Base-by-base conservation (phyloP, 305 asterid genomes). In the Fraxinus nigra region DNA sequence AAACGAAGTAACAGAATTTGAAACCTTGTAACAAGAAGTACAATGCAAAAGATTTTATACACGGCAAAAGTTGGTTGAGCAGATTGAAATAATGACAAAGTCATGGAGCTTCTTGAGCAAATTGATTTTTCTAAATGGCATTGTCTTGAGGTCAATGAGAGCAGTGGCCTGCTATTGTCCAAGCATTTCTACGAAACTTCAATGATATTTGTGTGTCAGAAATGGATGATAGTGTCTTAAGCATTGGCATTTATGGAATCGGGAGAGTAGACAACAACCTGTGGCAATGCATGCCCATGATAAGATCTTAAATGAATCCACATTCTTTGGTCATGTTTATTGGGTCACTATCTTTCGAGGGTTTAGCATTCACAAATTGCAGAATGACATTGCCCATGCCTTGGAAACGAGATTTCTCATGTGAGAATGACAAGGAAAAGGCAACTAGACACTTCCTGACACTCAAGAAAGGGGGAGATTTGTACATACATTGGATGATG, bases 401-500 rank as follows among this genome's bases (percentile, higher is more conserved):
- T 48, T 48, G 59, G 59, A 48, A 13, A 48, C 18, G 3, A 48
- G 59, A 48, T 2, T 48, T 48, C 59, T 11, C 59, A 48, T 0
- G n/a, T 14, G 5, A 48, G 59, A 48, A 14, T 48, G 59, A 48
- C 18, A 3, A 48, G 59, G 10, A 43, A 26, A 67, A 54, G 14
- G 65, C 46, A n/a, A 70, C 81, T 16, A 43, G 20, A 20, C 48
- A 76, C 35, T 77, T 35, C 78, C 20, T 18, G 6, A 48, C 7
- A 14, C 46, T 82, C 34, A 3, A 72, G 46, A 69, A 32, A 82
- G 5, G 67, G 20, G 30, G 18, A 48, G 26, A 1, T 46, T 43
- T 69, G 78, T 65, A 32, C 14, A 61, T 40, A 77, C 22, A 82
- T 48, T 82, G 81, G 81, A 67, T 82, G 81, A 82, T 77, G 40